phyloP scores from a whole-genome alignment of 768 basidiomycete genomes.

The Trametes meyenii region DNA sequence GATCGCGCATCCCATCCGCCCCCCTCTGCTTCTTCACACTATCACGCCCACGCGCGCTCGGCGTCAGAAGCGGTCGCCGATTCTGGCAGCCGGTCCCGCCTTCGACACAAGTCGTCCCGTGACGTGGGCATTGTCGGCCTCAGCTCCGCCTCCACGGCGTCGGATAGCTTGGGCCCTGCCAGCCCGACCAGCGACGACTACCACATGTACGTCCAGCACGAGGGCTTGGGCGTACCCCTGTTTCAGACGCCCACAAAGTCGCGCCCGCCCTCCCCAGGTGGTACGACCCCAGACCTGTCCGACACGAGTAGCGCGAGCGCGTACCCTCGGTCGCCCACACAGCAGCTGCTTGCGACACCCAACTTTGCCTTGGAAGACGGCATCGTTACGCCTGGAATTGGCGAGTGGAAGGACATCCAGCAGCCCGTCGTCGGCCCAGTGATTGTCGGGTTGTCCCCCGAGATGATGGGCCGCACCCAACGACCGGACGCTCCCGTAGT shows the following conservation, averaged over 20 bases:
- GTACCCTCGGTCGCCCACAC: constrained; percentile 11
- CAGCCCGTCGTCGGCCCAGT: constrained; percentile 66
- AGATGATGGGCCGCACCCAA: constrained; percentile 11
- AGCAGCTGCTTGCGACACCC: constrained; percentile 17
- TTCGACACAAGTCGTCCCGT: constrained; percentile 48
- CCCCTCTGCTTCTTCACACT: constrained; percentile 14
- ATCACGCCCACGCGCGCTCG: constrained; percentile 49
- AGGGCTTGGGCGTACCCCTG: constrained; percentile 34
- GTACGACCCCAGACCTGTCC: constrained; percentile 23
- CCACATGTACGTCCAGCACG: constrained; percentile 7
- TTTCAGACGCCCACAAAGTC: constrained; percentile 40
- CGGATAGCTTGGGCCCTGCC: constrained; percentile 24
- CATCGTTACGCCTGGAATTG: constrained; percentile 61
- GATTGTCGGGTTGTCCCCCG: constrained; percentile 43
- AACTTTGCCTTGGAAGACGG: constrained; percentile 25
- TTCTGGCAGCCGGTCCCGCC: constrained; percentile 35
- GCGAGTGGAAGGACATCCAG: constrained; percentile 60
- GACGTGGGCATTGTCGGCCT: constrained; percentile 59
- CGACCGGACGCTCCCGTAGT: constrained; percentile 8
- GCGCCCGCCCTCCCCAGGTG: constrained; percentile 35
- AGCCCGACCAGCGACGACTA: constrained; percentile 21
- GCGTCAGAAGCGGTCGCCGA: constrained; percentile 42
- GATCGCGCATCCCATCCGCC: constrained; percentile 8
- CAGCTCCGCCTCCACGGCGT: constrained; percentile 28
- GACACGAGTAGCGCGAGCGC: constrained; percentile 23